Evolutionary conservation across 179 eudicot genomes (phyloP), one percentile per base, ranked within the genome.

Genomic region (Nepenthes alata): DNA sequence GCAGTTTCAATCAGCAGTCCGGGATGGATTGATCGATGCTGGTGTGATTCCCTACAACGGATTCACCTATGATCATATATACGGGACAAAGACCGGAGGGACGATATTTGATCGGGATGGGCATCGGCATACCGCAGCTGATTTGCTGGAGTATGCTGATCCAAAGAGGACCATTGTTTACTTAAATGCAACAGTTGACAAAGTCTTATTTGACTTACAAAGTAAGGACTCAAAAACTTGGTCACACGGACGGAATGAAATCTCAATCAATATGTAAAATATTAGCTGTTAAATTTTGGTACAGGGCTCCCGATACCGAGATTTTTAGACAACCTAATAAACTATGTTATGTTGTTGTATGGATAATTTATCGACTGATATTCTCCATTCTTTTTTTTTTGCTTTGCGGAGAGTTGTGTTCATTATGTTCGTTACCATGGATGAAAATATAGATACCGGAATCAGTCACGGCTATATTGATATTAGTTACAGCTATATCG

Each of bases 81-180:
- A 58, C 3, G 97, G 97, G 56, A 88, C 96, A 0, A 88, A 90
- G 55, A 68, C 82, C 34, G 97, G 97, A 39, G 97, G 95, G n/a
- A 73, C 85, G 0, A 90, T 83, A 7, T 90, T 90, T 56, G 96
- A 90, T 71, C 55, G 10, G 37, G 45, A 76, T 57, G 96, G 88
- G 15, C 63, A 63, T 14, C 66, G 96, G 16, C 97, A 90, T 63
- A 83, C 93, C 1, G 88, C 94, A 35, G 97, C 96, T 50, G 94
- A 88, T 56, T 66, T 90, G 69, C 69, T 90, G 0, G 90, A 88
- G 74, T 81, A 88, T 51, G 97, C 97, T 0, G 76, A 88, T 76
- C 81, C 90, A 0, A 51, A 35, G 4, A 72, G 54, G 45, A 69
- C 81, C 36, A 78, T 71, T 5, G 85, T 90, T 10, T 78, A 77